phyloP scores from a whole-genome alignment of 164 flowering plant genomes.

The Vitis rupestris region DNA sequence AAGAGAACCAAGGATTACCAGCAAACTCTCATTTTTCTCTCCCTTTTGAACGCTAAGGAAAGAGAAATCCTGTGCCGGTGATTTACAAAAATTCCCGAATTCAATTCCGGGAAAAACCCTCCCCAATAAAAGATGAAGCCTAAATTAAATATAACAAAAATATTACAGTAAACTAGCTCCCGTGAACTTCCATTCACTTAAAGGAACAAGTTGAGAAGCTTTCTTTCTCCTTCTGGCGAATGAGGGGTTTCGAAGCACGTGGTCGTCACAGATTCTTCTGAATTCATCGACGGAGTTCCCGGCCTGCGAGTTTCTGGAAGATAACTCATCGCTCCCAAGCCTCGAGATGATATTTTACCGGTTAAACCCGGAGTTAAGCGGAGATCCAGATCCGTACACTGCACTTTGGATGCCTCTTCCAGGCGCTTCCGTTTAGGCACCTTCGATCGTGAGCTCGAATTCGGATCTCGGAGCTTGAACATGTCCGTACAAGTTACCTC shows the following conservation, averaged over 20 bases:
- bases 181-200: conserved; percentile 14
- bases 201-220: conserved; percentile 39
- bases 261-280: conserved; percentile 68
- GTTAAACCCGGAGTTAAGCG: conserved; percentile 33
- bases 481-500: conserved; percentile 22
- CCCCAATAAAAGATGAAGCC: neutral
- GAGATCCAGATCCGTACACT: conserved; percentile 56
- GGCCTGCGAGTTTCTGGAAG: conserved; percentile 39
- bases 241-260: conserved; percentile 31
- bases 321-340: neutral
- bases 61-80: conserved; percentile 40
- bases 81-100: conserved; percentile 28
- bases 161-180: conserved; percentile 1
- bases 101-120: conserved; percentile 14
- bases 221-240: conserved; percentile 12
- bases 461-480: conserved; percentile 22
- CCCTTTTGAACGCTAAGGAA: neutral
- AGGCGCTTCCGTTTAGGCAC: conserved; percentile 29
- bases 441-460: conserved; percentile 16
- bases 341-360: neutral
- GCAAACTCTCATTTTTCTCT: conserved; percentile 15
- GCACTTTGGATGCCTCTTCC: conserved; percentile 11
- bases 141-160: neutral
- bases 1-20: conserved; percentile 10
- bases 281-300: conserved; percentile 63